Evolutionary conservation across 2,329 filamentous ascomycete genomes (phyloP), one percentile per base, ranked within the genome.

Genomic region (Acrodontium crateriforme): DNA sequence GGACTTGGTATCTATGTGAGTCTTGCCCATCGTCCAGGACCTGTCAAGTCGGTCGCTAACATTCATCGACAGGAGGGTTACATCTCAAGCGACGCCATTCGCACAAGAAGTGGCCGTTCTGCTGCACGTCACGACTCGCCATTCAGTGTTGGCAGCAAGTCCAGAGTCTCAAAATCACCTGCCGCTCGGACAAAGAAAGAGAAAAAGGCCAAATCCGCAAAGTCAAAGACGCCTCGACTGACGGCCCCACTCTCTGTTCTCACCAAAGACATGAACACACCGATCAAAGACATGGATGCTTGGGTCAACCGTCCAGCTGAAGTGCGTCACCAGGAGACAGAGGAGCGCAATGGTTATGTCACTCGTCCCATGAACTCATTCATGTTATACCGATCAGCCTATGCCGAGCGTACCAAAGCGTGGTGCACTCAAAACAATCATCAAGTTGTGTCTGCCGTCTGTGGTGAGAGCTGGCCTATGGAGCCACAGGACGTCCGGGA

Each of bases 321-420:
- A 31, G 65, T 66, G 5, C 71, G 87, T 31, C 63, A 62, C 26
- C 57, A 62, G 30, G 84, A 93, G 52, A 73, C 78, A 7, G 67
- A 72, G 23, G 68, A 71, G 43, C 69, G 73, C 32, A 82, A 73
- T 18, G 80, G 80, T 15, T 84, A 85, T 50, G 69, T 95, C 41
- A 83, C 87, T 45, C 69, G 89, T 16, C 85, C 89, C 3, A 92
- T 94, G 78, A 98, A 98, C 54, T 87, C 82, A 1, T 98, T 95
- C 60, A 93, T 98, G 78, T 64, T 98, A 27, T 98, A 98, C 54
- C 78, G 89, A 22, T 93, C 89, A 40, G 82, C 83, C 5, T 94
- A 82, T 49, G 81, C 91, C 35, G 80, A 89, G 36, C 68, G 84
- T 17, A 82, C 81, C 34, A 93, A 93, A 55, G 65, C 71, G 28